Conservation (phyloP, 805 yeast species). For the Hagleromyces aurorensis region DNA sequence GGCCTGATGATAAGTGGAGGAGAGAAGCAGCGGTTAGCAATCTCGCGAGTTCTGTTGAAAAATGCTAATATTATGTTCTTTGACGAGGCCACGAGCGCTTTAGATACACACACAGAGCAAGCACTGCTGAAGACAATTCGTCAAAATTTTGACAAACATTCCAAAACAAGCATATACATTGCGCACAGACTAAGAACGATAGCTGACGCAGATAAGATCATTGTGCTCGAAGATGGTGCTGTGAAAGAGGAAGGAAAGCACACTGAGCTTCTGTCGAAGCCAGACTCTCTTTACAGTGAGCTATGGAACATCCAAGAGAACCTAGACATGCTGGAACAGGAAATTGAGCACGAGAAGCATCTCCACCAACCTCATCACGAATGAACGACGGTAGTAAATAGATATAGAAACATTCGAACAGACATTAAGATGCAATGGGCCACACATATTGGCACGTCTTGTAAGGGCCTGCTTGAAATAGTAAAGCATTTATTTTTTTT, state of each 20-base stretch:
- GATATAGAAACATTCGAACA: too few species aligned
- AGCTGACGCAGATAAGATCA: constrained; percentile 89
- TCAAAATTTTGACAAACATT: constrained; percentile 47
- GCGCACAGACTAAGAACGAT: constrained; percentile 93
- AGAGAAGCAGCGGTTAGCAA: constrained; percentile 91
- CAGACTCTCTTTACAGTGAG: constrained; percentile 60
- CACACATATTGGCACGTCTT: too few species aligned
- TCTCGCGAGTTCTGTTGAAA: constrained; percentile 82
- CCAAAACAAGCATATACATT: constrained; percentile 76
- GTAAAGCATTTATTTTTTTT: too few species aligned
- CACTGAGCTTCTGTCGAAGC: constrained; percentile 43
- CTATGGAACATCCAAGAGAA: constrained; percentile 93
- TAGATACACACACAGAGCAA: constrained; percentile 95
- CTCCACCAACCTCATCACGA: constrained; percentile 3
- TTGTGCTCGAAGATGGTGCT: constrained; percentile 69
- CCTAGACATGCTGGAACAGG: constrained; percentile 42
- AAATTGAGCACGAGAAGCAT: constrained; percentile 24
- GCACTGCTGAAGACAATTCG: constrained; percentile 68
- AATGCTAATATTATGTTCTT: constrained; percentile 85
- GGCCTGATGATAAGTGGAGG: constrained; percentile 99
- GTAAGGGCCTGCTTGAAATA: too few species aligned
- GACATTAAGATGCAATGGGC: too few species aligned
- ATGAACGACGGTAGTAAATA: too few species aligned
- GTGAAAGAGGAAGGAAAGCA: constrained; percentile 91
- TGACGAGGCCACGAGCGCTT: constrained; percentile 94